phyloP scores from a whole-genome alignment of 75 land plant species.

The Selaginella tamariscina region DNA sequence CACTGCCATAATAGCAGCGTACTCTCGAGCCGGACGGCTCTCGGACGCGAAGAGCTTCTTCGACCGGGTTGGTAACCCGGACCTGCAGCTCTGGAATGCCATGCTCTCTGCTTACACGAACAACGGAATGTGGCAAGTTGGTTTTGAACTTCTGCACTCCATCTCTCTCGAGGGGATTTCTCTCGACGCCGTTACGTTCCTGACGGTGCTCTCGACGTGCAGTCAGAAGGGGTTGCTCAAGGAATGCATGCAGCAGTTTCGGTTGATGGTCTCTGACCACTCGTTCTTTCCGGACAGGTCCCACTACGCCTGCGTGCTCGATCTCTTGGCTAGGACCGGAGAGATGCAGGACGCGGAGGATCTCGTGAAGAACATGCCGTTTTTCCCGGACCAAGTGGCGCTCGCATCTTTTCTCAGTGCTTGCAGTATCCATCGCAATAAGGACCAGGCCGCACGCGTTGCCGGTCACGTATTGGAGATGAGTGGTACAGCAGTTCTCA shows the following conservation, averaged over 20 bases:
- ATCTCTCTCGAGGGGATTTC: neutral
- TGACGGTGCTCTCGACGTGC: neutral
- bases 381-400: neutral
- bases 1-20: neutral
- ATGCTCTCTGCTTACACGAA: neutral
- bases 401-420: slow-evolving; percentile 1
- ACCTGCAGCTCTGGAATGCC: neutral
- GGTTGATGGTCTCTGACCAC: neutral
- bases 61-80: neutral
- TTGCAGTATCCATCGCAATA: neutral
- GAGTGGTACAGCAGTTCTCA: too few relatives aligned
- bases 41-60: neutral
- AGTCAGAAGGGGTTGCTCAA: neutral
- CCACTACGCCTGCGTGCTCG: neutral
- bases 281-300: neutral
- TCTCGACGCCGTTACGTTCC: neutral
- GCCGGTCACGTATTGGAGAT: neutral
- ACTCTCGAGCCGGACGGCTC: neutral
- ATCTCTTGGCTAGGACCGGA: neutral
- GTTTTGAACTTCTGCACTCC: neutral
- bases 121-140: neutral
- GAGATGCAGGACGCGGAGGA: neutral
- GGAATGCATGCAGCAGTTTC: neutral
- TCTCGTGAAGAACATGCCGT: neutral
- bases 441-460: neutral